Conservation (phyloP, 2,329 filamentous ascomycete genomes). For the Escovopsis sp. region DNA sequence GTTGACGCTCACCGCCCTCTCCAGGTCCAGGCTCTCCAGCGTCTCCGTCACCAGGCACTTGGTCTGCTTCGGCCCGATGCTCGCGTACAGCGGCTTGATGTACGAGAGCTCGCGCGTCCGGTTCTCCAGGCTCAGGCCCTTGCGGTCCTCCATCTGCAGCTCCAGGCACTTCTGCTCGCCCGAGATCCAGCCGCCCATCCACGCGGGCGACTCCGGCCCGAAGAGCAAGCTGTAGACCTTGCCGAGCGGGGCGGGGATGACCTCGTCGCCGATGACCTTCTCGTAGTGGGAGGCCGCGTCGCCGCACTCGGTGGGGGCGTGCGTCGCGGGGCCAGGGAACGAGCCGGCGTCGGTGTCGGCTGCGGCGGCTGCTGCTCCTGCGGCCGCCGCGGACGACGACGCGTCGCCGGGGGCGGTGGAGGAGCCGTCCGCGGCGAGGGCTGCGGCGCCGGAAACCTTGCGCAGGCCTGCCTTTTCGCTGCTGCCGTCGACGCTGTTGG, state of each 20-base stretch:
- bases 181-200: slow-evolving; percentile 75
- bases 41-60: slow-evolving; percentile 82
- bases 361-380: slow-evolving; percentile 29
- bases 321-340: slow-evolving; percentile 71
- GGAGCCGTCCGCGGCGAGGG: slow-evolving; percentile 28
- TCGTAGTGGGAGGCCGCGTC: slow-evolving; percentile 72
- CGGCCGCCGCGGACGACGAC: slow-evolving; percentile 28
- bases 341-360: slow-evolving; percentile 40
- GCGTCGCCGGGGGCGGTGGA: slow-evolving; percentile 19
- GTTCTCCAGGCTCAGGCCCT: slow-evolving; percentile 59
- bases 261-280: slow-evolving; percentile 69
- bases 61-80: slow-evolving; percentile 85
- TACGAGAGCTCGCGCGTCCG: slow-evolving; percentile 66
- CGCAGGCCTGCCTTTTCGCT: slow-evolving; percentile 50
- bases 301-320: slow-evolving; percentile 72
- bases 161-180: slow-evolving; percentile 82
- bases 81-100: slow-evolving; percentile 72
- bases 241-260: slow-evolving; percentile 73
- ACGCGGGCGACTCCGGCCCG: slow-evolving; percentile 60
- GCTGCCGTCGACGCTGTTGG: slow-evolving; percentile 28
- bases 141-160: slow-evolving; percentile 74
- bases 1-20: slow-evolving; percentile 71
- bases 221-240: slow-evolving; percentile 86
- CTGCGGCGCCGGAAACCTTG: slow-evolving; percentile 49
- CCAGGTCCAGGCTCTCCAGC: slow-evolving; percentile 71